phyloP scores from a whole-genome alignment of 306 rosid genomes.

The Vachellia pachyceras region DNA sequence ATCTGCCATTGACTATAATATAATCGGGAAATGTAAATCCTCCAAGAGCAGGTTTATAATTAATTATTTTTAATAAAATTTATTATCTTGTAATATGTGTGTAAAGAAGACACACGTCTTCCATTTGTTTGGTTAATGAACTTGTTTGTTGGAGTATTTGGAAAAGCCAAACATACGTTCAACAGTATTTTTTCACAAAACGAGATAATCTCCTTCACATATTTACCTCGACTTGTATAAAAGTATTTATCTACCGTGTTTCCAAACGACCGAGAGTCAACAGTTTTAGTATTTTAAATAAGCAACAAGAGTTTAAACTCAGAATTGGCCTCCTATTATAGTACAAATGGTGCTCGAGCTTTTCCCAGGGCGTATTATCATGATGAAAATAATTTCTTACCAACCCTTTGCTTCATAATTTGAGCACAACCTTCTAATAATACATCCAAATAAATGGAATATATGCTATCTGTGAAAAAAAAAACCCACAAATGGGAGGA shows the following conservation, averaged over 20 bases:
- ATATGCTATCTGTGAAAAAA: slow-evolving; percentile 18
- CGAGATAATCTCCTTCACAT: too few relatives aligned
- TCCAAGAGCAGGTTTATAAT: not conserved
- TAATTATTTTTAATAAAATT: not conserved
- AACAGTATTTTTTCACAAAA: too few relatives aligned
- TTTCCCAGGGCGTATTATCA: not conserved
- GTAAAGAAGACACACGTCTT: not conserved
- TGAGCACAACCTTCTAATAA: slow-evolving; percentile 7
- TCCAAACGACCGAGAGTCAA: too few relatives aligned
- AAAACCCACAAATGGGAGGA: too few relatives aligned
- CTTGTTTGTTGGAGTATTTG: too few relatives aligned
- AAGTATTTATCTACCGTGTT: too few relatives aligned
- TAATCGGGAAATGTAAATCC: too few relatives aligned
- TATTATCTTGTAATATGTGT: not conserved
- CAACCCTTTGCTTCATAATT: not conserved
- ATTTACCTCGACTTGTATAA: too few relatives aligned
- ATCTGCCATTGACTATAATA: too few relatives aligned
- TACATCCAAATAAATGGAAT: not conserved
- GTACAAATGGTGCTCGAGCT: slow-evolving; percentile 6
- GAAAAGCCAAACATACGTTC: too few relatives aligned
- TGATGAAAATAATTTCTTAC: slow-evolving; percentile 1
- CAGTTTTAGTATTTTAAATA: slow-evolving; percentile 4
- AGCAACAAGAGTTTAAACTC: not conserved
- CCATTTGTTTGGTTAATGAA: not conserved
- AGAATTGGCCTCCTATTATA: not conserved